Percentiles rank a stretch among this genome's conserved stretches.
Evolutionary conservation across 495 filamentous ascomycete genomes (phyloP).

Genomic region (Talaromyces thailandensis): DNA sequence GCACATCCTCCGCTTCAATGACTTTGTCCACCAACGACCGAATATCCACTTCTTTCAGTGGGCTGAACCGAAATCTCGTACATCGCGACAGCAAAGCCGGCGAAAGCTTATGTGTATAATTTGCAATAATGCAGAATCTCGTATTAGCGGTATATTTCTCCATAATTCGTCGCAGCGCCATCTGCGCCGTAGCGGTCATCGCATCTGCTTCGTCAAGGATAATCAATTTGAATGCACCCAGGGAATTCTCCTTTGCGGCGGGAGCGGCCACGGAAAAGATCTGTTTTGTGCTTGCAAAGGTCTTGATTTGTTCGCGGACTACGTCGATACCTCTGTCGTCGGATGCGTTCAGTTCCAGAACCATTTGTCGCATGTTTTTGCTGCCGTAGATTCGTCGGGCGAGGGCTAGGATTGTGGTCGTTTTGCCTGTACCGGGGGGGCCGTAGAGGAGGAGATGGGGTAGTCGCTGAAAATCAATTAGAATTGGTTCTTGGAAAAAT

Average conservation of each 20-base stretch:
- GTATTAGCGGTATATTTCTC: slow-evolving; percentile 99
- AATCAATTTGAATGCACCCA: slow-evolving; percentile 87
- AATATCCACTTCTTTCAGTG: slow-evolving; percentile 82
- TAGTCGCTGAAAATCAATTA: slow-evolving; percentile 47
- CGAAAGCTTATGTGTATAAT: slow-evolving; percentile 98
- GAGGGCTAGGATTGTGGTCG: slow-evolving; percentile 86
- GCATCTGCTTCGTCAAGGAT: slow-evolving; percentile 97
- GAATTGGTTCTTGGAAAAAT: background rate
- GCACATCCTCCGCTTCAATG: slow-evolving; percentile 76
- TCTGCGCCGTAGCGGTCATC: slow-evolving; percentile 95
- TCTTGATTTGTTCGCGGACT: slow-evolving; percentile 98
- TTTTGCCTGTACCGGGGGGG: slow-evolving; percentile 94
- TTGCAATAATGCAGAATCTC: slow-evolving; percentile 96
- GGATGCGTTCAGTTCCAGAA: slow-evolving; percentile 91
- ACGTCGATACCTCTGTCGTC: slow-evolving; percentile 98
- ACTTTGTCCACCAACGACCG: slow-evolving; percentile 77
- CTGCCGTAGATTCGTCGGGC: slow-evolving; percentile 86
- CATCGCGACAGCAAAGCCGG: slow-evolving; percentile 88
- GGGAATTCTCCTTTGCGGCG: slow-evolving; percentile 33
- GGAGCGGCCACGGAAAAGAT: slow-evolving; percentile 51
- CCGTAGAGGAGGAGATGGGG: slow-evolving; percentile 98
- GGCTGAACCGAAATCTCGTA: slow-evolving; percentile 91
- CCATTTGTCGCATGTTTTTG: slow-evolving; percentile 95
- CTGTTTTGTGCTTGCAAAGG: slow-evolving; percentile 77
- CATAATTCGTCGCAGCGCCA: slow-evolving; percentile 96